phyloP scores from a whole-genome alignment of 176 grass and related monocot genomes.

The Carex parvula region DNA sequence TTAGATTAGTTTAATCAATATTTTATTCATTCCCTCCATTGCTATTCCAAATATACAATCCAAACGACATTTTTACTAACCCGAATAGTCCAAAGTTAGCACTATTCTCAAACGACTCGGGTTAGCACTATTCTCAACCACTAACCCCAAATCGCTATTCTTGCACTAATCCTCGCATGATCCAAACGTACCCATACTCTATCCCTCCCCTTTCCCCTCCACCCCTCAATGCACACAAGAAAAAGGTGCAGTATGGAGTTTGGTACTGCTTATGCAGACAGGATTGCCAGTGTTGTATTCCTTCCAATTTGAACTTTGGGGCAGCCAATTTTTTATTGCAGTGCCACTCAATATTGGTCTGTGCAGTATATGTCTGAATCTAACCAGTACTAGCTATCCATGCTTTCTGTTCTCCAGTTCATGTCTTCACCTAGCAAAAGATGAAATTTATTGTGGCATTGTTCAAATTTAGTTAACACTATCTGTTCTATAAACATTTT shows the following conservation, averaged over 20 bases:
- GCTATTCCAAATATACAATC: no score
- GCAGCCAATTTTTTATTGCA: background rate
- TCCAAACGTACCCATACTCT: no score
- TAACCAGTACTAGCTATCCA: background rate
- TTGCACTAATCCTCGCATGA: no score
- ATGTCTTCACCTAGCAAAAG: background rate
- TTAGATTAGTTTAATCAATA: no score
- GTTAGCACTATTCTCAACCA: no score
- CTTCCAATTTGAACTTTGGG: background rate
- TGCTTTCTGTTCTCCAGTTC: background rate
- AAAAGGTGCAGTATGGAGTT: background rate
- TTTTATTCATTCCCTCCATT: no score
- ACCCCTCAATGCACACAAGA: background rate
- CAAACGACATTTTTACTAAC: no score
- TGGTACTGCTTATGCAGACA: background rate
- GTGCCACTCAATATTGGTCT: background rate
- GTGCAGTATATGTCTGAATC: background rate
- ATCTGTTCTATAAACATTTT: background rate
- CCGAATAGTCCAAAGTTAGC: no score
- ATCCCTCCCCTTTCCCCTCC: background rate
- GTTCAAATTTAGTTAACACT: no score
- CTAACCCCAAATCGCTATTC: no score
- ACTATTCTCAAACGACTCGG: no score
- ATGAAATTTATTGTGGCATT: background rate
- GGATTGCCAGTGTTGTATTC: background rate